Percentiles rank a stretch among this genome's conserved stretches.
Evolutionary conservation across 2,329 filamentous ascomycete genomes (phyloP).

Genomic region (Cyphellophora europaea): DNA sequence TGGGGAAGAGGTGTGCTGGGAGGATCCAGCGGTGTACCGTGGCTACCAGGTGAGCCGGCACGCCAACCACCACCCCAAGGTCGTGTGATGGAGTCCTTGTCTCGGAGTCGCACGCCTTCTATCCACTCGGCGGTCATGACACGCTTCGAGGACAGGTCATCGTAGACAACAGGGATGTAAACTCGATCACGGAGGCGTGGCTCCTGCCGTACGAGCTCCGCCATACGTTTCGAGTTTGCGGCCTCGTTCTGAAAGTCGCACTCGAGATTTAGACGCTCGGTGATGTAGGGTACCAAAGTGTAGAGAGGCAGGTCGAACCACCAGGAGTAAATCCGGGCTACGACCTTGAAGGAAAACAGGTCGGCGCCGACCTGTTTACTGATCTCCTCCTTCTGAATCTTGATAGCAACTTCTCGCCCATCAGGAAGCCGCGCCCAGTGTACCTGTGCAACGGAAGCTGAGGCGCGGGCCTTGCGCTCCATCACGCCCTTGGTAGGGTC

Average conservation of each 20-base stretch:
- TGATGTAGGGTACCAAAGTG: conserved; percentile 82
- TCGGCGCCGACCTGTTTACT: conserved; percentile 86
- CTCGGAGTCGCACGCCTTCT: conserved; percentile 86
- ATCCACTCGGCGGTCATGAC: conserved; percentile 97
- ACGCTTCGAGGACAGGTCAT: conserved; percentile 70
- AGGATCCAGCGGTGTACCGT: conserved; percentile 52
- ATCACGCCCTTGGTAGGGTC: conserved; percentile 55
- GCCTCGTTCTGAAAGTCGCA: conserved; percentile 94
- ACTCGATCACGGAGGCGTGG: conserved; percentile 68
- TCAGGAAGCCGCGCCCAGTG: conserved; percentile 85
- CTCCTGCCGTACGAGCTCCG: conserved; percentile 63
- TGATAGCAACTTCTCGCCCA: conserved; percentile 86
- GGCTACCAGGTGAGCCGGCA: conserved; percentile 67
- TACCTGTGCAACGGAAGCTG: conserved; percentile 90
- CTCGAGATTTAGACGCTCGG: conserved; percentile 82
- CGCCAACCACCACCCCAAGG: conserved; percentile 72
- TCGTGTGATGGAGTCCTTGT: conserved; percentile 69
- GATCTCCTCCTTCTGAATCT: conserved; percentile 95
- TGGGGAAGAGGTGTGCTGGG: conserved; percentile 23
- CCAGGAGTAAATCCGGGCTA: conserved; percentile 71
- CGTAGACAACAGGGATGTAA: conserved; percentile 78
- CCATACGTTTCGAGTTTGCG: conserved; percentile 77
- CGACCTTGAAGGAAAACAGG: conserved; percentile 86
- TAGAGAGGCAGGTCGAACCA: conserved; percentile 93
- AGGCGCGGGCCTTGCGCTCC: conserved; percentile 61